Conservation (phyloP, 2,329 filamentous ascomycete species). For the Aspergillus pseudoviridinutans region DNA sequence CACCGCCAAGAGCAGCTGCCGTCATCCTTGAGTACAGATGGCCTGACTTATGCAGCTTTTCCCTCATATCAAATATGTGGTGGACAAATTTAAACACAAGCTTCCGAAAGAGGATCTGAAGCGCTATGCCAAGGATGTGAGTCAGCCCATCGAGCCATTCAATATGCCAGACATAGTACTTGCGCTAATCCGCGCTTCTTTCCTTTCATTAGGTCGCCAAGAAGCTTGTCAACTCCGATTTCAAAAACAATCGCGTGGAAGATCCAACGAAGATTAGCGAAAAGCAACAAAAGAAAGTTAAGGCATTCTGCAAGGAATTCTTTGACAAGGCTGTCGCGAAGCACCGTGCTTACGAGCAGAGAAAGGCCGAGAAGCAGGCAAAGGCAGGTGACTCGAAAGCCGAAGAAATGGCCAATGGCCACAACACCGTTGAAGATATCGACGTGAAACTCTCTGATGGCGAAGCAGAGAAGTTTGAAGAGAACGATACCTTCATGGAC, state of each 20-base stretch:
- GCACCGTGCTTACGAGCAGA: constrained; percentile 64
- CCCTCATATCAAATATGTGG: constrained; percentile 77
- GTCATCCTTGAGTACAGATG: neutral
- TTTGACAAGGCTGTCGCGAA: constrained; percentile 82
- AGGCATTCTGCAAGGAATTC: constrained; percentile 77
- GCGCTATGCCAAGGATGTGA: constrained; percentile 60
- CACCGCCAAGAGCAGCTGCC: neutral
- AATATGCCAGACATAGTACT: neutral
- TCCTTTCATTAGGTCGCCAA: constrained; percentile 58
- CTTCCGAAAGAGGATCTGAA: constrained; percentile 75
- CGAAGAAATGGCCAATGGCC: constrained; percentile 21
- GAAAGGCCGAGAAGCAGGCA: constrained; percentile 50
- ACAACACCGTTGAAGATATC: constrained; percentile 15
- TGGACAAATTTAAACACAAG: constrained; percentile 82
- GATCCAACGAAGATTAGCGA: constrained; percentile 74
- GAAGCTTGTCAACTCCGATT: constrained; percentile 87
- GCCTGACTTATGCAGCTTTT: constrained; percentile 57
- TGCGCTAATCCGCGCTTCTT: constrained; percentile 43
- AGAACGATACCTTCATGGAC: constrained; percentile 5
- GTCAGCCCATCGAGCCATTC: constrained; percentile 5
- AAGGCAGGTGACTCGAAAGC: constrained; percentile 20
- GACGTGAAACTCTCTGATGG: constrained; percentile 42
- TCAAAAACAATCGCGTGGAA: constrained; percentile 79
- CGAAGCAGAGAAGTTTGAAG: constrained; percentile 26
- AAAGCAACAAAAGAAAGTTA: constrained; percentile 78